Conservation (phyloP, 768 basidiomycete species). For the Suillus lakei region DNA sequence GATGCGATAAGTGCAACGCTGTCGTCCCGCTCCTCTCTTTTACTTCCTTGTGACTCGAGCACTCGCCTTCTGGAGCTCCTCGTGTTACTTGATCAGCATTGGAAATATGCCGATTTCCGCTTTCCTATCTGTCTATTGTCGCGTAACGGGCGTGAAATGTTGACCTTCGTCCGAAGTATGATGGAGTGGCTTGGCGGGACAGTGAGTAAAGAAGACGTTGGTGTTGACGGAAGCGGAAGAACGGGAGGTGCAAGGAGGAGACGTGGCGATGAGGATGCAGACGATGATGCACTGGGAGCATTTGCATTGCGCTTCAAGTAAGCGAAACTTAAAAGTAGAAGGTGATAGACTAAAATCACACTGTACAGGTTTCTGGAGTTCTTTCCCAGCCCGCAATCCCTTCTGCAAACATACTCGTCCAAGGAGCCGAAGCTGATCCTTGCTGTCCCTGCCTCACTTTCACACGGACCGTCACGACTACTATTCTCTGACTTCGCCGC, state of each 20-base stretch:
- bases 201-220: conserved; percentile 89
- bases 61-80: conserved; percentile 96
- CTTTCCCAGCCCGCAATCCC: conserved; percentile 80
- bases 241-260: conserved; percentile 55
- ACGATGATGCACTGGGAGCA: conserved; percentile 85
- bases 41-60: conserved; percentile 92
- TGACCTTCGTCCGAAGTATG: conserved; percentile 93
- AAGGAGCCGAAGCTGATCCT: conserved; percentile 93
- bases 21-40: conserved; percentile 76
- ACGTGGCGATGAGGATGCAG: conserved; percentile 69
- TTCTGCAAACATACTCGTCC: conserved; percentile 82
- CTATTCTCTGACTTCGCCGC: conserved; percentile 88
- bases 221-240: conserved; percentile 69
- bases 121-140: conserved; percentile 95
- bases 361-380: conserved; percentile 85
- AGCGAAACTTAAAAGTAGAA: not conserved
- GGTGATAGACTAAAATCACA: conserved; percentile 12
- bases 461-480: conserved; percentile 87
- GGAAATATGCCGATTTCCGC: conserved; percentile 85
- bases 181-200: conserved; percentile 99
- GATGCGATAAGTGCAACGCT: conserved; percentile 83
- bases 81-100: conserved; percentile 95
- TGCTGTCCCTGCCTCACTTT: conserved; percentile 90
- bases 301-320: conserved; percentile 89
- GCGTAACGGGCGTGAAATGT: conserved; percentile 89